A percentile compares a stretch with the other conserved stretches of the same genome.
Evolutionary conservation across 768 basidiomycete genomes (phyloP).

Genomic region (Podaxis pistillaris): DNA sequence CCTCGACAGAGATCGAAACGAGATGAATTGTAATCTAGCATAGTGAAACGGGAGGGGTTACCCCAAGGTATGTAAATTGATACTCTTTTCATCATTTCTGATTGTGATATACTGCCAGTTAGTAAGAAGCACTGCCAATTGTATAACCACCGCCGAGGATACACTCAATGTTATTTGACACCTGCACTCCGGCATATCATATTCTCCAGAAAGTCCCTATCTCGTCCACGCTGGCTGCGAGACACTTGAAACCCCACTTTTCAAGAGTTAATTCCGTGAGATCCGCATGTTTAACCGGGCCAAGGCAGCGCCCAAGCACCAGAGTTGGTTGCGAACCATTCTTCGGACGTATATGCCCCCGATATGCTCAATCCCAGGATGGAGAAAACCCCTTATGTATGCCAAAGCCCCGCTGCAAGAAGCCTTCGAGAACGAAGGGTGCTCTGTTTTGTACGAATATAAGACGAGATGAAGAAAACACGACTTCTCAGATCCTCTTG

Average conservation of each 20-base stretch:
- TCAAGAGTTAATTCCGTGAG: neutral
- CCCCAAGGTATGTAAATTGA: neutral
- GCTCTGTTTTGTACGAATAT: neutral
- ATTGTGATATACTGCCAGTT: neutral
- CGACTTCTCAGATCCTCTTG: neutral
- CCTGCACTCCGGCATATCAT: neutral
- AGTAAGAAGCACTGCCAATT: neutral
- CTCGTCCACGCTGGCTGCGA: neutral
- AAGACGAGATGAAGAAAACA: neutral
- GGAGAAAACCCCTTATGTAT: no score
- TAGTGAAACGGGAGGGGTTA: neutral
- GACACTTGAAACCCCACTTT: neutral
- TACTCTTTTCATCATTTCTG: neutral
- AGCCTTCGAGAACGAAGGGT: neutral
- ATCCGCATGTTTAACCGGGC: neutral
- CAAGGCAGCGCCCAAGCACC: neutral
- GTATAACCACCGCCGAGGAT: neutral
- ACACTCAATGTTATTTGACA: neutral
- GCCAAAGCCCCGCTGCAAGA: neutral
- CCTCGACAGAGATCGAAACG: constrained; percentile 6
- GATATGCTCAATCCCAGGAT: neutral
- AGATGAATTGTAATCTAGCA: constrained; percentile 1
- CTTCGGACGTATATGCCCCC: neutral
- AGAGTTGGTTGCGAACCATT: neutral
- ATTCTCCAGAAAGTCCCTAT: neutral